Base-by-base conservation (phyloP, 495 filamentous ascomycete genomes). In the Penicillium angulare region DNA sequence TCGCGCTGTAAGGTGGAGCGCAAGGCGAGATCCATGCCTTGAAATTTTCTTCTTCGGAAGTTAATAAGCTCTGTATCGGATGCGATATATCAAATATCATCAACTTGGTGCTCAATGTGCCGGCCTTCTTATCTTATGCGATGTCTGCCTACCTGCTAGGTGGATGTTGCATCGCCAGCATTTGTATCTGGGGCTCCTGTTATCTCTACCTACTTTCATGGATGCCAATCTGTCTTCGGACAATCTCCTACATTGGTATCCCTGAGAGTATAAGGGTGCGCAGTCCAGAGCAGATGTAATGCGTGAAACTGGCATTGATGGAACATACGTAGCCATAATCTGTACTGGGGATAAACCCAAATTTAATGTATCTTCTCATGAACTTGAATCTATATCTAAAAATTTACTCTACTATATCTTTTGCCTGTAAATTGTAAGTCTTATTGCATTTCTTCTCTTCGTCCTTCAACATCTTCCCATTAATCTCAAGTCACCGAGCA, bases 61-160 rank as follows among this genome's bases (percentile, higher is more conserved):
- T 47, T 67, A 68, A 77, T 77, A 75, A 71, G 76, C 78, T 79
- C 78, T 78, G 78, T 81, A 81, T 81, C 75, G 66, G 76, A 63
- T 65, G 78, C 78, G 78, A 76, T 65, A 81, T 67, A 81, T 78
- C 63, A 66, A 79, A 32, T 6, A 59, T 56, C 62, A 63, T 65
- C 39, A 17, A 31, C 40, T 23, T 23, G 33, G 43, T 32, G 17
- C 29, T 46, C 9, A 7, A 46, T 6, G 29, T 18, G 13, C 43
- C 12, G 17, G 16, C 29, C 15, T 23, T 22, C 10, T 12, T 27
- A 38, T 7, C 23, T 18, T 20, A 33, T 41, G 50, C 41, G 52
- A 44, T 39, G 38, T 10, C 33, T 32, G 44, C 51, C 15, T 50
- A 23, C 29, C 53, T 48, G 51, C 22, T 45, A 18, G 34, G 42